These are phyloP conservation scores for Yamadazyma sp. DNA, from an alignment of 805 yeast species.

Conservation along the genomic window DNA sequence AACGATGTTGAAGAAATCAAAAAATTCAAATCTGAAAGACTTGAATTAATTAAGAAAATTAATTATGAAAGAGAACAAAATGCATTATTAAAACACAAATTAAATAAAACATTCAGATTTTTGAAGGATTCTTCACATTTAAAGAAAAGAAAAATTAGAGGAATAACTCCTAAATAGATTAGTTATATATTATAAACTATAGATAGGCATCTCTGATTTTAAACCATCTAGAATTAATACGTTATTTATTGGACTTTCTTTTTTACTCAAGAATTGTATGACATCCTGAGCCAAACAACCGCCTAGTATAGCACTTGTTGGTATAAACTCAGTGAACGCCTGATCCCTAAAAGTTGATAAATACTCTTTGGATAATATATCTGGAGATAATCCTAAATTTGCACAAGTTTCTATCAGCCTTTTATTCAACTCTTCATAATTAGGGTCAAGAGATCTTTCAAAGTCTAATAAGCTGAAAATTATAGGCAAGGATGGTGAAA, in stretches of 20 bases:
- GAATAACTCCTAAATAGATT: constrained; percentile 27
- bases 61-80: constrained; percentile 22
- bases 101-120: constrained; percentile 32
- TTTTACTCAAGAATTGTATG: constrained; percentile 72
- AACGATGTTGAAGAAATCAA: constrained; percentile 19
- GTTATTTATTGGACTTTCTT: constrained; percentile 81
- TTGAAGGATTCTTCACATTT: constrained; percentile 39
- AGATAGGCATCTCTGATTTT: constrained; percentile 74
- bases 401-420: constrained; percentile 31
- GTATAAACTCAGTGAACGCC: constrained; percentile 65
- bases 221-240: constrained; percentile 73
- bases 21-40: constrained; percentile 20
- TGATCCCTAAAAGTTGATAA: constrained; percentile 45
- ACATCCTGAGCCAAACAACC: constrained; percentile 90
- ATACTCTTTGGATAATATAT: constrained; percentile 40
- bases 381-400: constrained; percentile 34
- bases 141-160: constrained; percentile 41
- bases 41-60: constrained; percentile 18
- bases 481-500: constrained; percentile 58
- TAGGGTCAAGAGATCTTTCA: constrained; percentile 21
- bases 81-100: constrained; percentile 22
- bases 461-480: constrained; percentile 56
- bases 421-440: constrained; percentile 25
- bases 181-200: constrained; percentile 33
- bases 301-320: constrained; percentile 84